Evolutionary conservation across 1,284 basidiomycete genomes (phyloP).

Genomic region (Moesziomyces globuligerus): DNA sequence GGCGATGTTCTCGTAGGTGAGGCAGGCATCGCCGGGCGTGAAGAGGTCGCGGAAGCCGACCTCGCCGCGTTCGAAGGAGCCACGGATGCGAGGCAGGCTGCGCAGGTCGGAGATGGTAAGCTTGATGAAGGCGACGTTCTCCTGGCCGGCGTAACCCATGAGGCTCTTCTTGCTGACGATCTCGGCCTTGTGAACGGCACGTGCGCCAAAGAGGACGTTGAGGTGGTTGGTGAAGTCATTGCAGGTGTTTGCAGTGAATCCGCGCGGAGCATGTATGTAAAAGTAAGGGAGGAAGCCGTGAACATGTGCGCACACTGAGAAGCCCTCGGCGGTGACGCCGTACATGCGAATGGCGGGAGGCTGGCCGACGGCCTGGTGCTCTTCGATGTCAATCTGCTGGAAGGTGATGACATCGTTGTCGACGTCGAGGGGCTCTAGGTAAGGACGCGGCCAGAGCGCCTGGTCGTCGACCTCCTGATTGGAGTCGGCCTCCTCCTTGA

Average conservation of each 20-base stretch:
- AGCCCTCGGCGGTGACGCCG: slow-evolving; percentile 59
- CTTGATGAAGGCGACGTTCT: slow-evolving; percentile 64
- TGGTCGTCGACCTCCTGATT: slow-evolving; percentile 46
- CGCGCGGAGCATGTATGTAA: slow-evolving; percentile 63
- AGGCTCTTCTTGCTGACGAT: slow-evolving; percentile 61
- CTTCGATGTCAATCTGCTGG: slow-evolving; percentile 67
- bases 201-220: slow-evolving; percentile 57
- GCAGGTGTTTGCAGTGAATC: slow-evolving; percentile 59
- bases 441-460: slow-evolving; percentile 56
- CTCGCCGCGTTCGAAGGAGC: slow-evolving; percentile 64
- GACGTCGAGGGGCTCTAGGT: slow-evolving; percentile 45
- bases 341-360: slow-evolving; percentile 65
- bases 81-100: slow-evolving; percentile 57
- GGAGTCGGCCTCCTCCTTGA: slow-evolving; percentile 49
- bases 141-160: slow-evolving; percentile 62
- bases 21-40: slow-evolving; percentile 53
- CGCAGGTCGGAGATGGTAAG: slow-evolving; percentile 60
- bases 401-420: slow-evolving; percentile 53
- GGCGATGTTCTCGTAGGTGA: slow-evolving; percentile 66
- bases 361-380: slow-evolving; percentile 50
- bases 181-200: slow-evolving; percentile 48
- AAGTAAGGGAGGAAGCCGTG: slow-evolving; percentile 66
- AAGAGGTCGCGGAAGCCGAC: slow-evolving; percentile 63
- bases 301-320: slow-evolving; percentile 66
- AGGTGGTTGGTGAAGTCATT: slow-evolving; percentile 63